Evolutionary conservation across 176 grass and related monocot genomes (phyloP), one percentile per base, ranked within the genome.

Genomic region (Oryza brachyantha): DNA sequence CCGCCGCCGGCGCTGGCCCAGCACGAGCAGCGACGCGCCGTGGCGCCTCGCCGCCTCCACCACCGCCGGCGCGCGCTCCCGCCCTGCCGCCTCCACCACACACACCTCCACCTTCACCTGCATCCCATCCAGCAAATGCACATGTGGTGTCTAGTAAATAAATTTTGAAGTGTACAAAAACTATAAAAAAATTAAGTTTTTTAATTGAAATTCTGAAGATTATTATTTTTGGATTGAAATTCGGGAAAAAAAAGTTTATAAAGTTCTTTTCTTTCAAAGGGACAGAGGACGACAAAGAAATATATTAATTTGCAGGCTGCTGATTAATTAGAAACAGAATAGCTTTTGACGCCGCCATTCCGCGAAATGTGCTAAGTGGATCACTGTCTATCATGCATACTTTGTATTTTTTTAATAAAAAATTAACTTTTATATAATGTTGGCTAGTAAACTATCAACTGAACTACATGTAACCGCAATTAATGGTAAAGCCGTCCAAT

Each of bases 21-120:
- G 79, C 50, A 96, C 85, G 31, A 88, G 83, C 73, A 96, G 79
- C 21, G 93, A 90, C 35, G 69, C 81, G 70, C 72, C 79, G 40
- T 90, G 88, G 37, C 79, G 86, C 72, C 79, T 70, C 7, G 87
- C 93, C 17, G 74, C 93, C 29, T 90, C 93, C 63, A 96, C 82
- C 61, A 93, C 86, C 43, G 87, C 67, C 41, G 93, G 82, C 57
- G 87, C 87, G 31, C 61, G 79, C 72, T 93, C 87, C 41, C 62
- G 38, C 4, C 46, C 46, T 14, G 16, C 75, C 61, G 82, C 90
- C 81, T 96, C 87, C 42, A 70, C 67, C 52, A 84, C 65, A 68
- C 77, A 90, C 19, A 81, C 32, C 72, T 87, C 81, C 69, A 93
- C 87, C 79, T 81, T 84, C 58, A 91, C 81, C 85, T 89, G 75